Evolutionary conservation across 176 grass and related monocot species (phyloP), one percentile per base, ranked within the genome.

Genomic region (Otatea glauca): DNA sequence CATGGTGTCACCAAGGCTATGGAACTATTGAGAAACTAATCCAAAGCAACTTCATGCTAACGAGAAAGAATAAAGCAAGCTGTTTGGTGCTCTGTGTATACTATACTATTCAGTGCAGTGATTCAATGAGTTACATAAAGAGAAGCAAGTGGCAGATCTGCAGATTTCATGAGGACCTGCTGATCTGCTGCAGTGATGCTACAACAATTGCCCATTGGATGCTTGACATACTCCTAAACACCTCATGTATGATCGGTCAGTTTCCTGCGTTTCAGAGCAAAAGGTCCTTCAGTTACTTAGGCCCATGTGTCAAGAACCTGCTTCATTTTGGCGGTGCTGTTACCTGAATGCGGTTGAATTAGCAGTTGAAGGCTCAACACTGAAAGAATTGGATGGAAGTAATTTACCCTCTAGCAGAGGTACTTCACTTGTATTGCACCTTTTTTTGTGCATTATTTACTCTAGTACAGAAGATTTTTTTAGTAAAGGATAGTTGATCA

Each of bases 381-480:
- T 29, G 0, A 29, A 1, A 29, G 29, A 29, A 29, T 29, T 29
- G 29, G 29, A 29, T 29, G 29, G 29, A 29, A 29, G 29, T 29
- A 29, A 29, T 29, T 29, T 29, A 29, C 29, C 29, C 29, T 29
- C 29, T 29, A 29, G 29, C 29, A 1, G 29, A 29, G 29, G 29
- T 29, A 29, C 29, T 29, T 29, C 29, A 29, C 29, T 29, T 29
- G 29, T 29, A 29, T 29, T 29, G 29, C 29, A 29, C 29, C 1
- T 41, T 59, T 65, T 74, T 50, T 70, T 60, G 47, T 87, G 61
- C 64, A 82, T 56, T 90, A 41, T 83, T 90, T 45, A 72, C 62
- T 23, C 65, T 50, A 12, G 50, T 68, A 68, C 47, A 86, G 68
- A 63, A 53, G 12, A 20, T 34, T 74, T 60, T 68, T 86, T 16